Conservation (phyloP, 1,284 basidiomycete species). For the Ceratobasidium sp. region DNA sequence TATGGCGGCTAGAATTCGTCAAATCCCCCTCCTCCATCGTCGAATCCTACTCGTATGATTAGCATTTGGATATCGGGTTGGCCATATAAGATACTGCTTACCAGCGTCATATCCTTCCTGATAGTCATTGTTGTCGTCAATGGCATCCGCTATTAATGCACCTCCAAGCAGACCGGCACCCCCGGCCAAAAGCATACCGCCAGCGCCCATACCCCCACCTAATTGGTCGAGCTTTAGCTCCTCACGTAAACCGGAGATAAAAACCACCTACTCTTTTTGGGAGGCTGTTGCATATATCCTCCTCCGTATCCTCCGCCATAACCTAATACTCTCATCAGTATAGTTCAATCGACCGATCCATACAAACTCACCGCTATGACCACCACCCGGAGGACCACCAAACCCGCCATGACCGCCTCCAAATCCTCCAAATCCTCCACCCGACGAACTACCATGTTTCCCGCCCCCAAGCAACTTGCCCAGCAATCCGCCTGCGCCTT, state of each 20-base stretch:
- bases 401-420: slow-evolving; percentile 41
- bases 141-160: slow-evolving; percentile 58
- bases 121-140: slow-evolving; percentile 57
- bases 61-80: background rate
- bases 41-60: background rate
- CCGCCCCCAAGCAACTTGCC: slow-evolving; percentile 20
- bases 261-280: slow-evolving; percentile 52
- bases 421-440: slow-evolving; percentile 13
- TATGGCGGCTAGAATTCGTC: background rate
- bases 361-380: slow-evolving; percentile 44
- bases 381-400: slow-evolving; percentile 39
- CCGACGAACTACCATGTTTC: background rate
- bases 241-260: slow-evolving; percentile 57
- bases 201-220: slow-evolving; percentile 36
- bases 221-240: slow-evolving; percentile 47
- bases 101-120: slow-evolving; percentile 46
- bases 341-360: background rate
- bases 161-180: slow-evolving; percentile 68
- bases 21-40: slow-evolving; percentile 19
- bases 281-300: slow-evolving; percentile 51
- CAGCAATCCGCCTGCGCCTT: slow-evolving; percentile 11
- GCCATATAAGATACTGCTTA: background rate
- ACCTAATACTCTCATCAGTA: slow-evolving; percentile 45
- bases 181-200: slow-evolving; percentile 50
- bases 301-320: slow-evolving; percentile 41